Evolutionary conservation across 2,329 filamentous ascomycete species (phyloP), one percentile per base, ranked within the genome.

Genomic region (Thielaviopsis populi): DNA sequence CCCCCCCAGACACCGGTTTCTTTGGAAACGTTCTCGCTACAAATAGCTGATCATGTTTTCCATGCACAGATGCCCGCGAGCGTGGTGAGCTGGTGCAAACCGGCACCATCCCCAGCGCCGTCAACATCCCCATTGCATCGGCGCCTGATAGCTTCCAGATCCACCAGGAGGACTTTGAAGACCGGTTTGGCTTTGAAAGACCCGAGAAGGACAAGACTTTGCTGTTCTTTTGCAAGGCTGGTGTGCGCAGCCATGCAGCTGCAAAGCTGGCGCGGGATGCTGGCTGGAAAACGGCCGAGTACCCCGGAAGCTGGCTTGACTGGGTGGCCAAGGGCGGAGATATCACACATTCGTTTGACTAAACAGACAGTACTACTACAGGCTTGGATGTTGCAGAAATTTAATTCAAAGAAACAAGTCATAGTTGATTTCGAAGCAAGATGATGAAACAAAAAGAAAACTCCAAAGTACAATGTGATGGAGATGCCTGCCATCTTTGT

Each of bases 201-300:
- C 91, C 79, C 0, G 69, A 70, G 1, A 77, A 76, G 66, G 78
- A 82, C n/a, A 72, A 74, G 40, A 78, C 82, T 68, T 73, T 96
- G 15, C 80, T 97, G 3, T 94, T 97, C 70, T 97, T 96, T 74
- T 99, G 94, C 76, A 95, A 90, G 76, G 86, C 91, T 0, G 94
- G 94, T 1, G 89, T 97, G 68, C 80, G 94, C 71, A 90, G 89
- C 69, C 78, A 80, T 56, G 83, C 88, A 0, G 91, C 91, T 6
- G 91, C 91, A 6, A 79, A 81, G 68, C 74, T 96, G 73, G 94
- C 94, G 37, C 78, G 79, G 69, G 81, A 88, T 71, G 86, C 85
- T 1, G 92, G 92, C 10, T 97, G 88, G 80, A 81, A 80, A 7
- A 83, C 88, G 0, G 83, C 83, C 22, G 87, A 91, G 75, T 92